These are phyloP conservation scores for Aspergillus alliaceus DNA, from an alignment of 2,329 filamentous ascomycete genomes.

Conservation along the genomic window DNA sequence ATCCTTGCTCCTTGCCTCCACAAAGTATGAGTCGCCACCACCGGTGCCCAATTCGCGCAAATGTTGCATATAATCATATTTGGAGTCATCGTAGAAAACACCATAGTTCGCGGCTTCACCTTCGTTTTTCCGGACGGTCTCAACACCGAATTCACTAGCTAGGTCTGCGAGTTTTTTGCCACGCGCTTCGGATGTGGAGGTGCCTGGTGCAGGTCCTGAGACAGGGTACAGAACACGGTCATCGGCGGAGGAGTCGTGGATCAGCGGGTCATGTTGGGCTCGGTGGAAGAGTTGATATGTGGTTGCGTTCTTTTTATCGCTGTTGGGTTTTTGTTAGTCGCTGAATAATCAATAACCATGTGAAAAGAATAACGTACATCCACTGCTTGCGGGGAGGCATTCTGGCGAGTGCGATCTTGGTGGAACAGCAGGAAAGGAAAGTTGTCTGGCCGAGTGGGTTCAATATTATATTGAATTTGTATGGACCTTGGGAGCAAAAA, in stretches of 20 bases:
- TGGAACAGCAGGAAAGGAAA: not conserved
- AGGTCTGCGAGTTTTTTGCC: slow-evolving; percentile 72
- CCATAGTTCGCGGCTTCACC: slow-evolving; percentile 94
- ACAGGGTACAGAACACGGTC: slow-evolving; percentile 85
- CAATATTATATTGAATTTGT: not conserved
- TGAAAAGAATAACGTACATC: slow-evolving; percentile 57
- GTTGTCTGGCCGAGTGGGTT: not conserved
- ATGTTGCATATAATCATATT: slow-evolving; percentile 99
- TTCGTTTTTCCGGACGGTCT: slow-evolving; percentile 77
- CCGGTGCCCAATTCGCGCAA: slow-evolving; percentile 79
- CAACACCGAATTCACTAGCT: slow-evolving; percentile 68
- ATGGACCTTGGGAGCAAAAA: slow-evolving; percentile 1
- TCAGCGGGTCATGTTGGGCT: slow-evolving; percentile 94
- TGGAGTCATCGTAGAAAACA: slow-evolving; percentile 89
- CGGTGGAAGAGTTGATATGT: slow-evolving; percentile 95
- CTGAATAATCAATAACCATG: not conserved
- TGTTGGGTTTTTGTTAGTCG: slow-evolving; percentile 38
- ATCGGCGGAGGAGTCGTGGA: slow-evolving; percentile 85
- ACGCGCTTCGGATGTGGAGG: slow-evolving; percentile 35
- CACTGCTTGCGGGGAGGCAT: slow-evolving; percentile 75
- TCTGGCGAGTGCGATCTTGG: slow-evolving; percentile 36
- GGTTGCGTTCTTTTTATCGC: slow-evolving; percentile 86
- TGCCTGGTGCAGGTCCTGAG: slow-evolving; percentile 35
- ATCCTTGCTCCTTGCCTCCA: slow-evolving; percentile 67
- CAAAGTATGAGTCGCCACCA: slow-evolving; percentile 73